Base-by-base conservation (phyloP, 1,284 basidiomycete species). In the Tausonia pullulans region DNA sequence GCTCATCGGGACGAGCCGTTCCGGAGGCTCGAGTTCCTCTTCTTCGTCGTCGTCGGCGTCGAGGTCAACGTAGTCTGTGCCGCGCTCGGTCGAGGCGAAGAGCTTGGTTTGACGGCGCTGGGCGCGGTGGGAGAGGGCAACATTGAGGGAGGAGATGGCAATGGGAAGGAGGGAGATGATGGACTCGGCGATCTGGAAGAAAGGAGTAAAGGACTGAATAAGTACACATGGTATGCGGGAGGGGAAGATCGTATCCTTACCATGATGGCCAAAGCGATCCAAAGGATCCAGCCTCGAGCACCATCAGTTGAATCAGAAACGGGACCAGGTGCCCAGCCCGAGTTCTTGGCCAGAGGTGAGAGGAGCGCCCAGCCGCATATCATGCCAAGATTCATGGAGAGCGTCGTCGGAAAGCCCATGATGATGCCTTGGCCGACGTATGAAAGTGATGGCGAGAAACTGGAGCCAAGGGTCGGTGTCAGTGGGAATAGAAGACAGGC, bases 221-320 rank as follows among this genome's bases (percentile, higher is more conserved):
- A n/a, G 52, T 27, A 54, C 7, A n/a, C 13, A 8, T 16, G 2
- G 2, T 58, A n/a, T 58, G 39, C 43, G 9, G n/a, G 14, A 39
- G 6, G n/a, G 9, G 27, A 5, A 8, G 27, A 27, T 27, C 27
- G 27, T 27, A 27, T 27, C 27, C 27, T 27, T 27, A 84, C 87
- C 94, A 98, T 98, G 72, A 97, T 89, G 0, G 94, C 93, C 55
- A 98, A 81, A 1, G 92, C 88, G 16, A 88, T 83, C 94, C 94
- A 98, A 27, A 98, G 81, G 62, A 95, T 93, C 91, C 90, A 94
- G 16, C 90, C 92, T 58, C 91, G 82, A 16, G 90, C 84, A 48
- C 93, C 93, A 65, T 81, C 81, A 2, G 86, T 82, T 80, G 91
- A 90, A 69, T 90, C 88, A 0, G 85, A 83, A 0, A 93, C 89